These are phyloP conservation scores for Drechslerella stenobrocha DNA, from an alignment of 2,329 filamentous ascomycete species.

Conservation along the genomic window DNA sequence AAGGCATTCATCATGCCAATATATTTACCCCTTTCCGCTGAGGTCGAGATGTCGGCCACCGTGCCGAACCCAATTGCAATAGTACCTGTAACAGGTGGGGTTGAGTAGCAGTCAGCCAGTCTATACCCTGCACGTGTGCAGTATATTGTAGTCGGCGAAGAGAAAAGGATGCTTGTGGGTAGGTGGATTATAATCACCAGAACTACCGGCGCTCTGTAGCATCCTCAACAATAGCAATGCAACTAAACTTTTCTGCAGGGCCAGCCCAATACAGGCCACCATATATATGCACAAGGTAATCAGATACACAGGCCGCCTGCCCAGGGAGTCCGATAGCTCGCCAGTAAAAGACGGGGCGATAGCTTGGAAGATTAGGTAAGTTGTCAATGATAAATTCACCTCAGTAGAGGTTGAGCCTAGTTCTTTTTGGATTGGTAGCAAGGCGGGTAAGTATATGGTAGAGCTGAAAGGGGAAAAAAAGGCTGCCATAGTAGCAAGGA, in stretches of 20 bases:
- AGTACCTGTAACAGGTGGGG: constrained; percentile 58
- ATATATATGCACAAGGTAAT: constrained; percentile 64
- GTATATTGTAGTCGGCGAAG: too few relatives aligned
- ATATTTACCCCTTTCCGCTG: constrained; percentile 71
- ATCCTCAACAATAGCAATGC: constrained; percentile 66
- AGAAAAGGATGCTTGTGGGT: not conserved
- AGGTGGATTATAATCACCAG: constrained; percentile 52
- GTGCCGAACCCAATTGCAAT: constrained; percentile 73
- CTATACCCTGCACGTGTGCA: too few relatives aligned
- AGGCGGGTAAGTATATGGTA: constrained; percentile 63
- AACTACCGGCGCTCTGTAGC: constrained; percentile 67
- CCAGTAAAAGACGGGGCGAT: constrained; percentile 66
- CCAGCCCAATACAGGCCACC: constrained; percentile 64
- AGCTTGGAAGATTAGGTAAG: constrained; percentile 65
- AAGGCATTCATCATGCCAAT: constrained; percentile 69
- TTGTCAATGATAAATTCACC: constrained; percentile 62
- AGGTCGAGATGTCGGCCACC: constrained; percentile 71
- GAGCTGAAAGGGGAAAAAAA: constrained; percentile 47
- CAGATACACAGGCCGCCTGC: constrained; percentile 66
- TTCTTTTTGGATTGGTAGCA: constrained; percentile 60
- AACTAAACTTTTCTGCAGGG: constrained; percentile 63
- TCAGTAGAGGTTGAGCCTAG: constrained; percentile 57
- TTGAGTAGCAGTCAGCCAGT: too few relatives aligned
- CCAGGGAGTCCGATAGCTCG: constrained; percentile 65
- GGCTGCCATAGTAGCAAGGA: constrained; percentile 27